phyloP scores from a whole-genome alignment of 371 early-diverging fungal genomes.

The Syncephalastrum racemosum region DNA sequence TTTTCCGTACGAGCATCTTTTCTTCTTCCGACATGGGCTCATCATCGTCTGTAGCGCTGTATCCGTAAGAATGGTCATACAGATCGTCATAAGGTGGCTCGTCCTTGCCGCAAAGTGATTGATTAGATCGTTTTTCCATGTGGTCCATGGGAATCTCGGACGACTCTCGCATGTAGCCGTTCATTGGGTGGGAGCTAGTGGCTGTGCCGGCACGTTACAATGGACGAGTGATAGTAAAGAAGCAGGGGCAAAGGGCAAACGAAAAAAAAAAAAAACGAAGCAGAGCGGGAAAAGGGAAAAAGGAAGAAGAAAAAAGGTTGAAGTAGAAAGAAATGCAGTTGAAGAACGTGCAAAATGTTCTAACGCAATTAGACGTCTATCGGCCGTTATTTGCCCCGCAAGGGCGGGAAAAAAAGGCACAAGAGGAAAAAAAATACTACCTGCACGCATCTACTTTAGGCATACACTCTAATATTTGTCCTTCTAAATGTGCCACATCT shows the following conservation, averaged over 20 bases:
- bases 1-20: conserved; percentile 34
- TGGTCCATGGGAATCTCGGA: conserved; percentile 9
- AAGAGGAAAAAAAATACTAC: neutral
- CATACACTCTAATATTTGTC: too few relatives aligned
- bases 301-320: conserved; percentile 8
- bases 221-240: neutral
- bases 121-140: conserved; percentile 18
- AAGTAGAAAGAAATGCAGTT: neutral
- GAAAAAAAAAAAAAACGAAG: conserved; percentile 1
- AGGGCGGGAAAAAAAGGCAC: neutral
- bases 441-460: too few relatives aligned
- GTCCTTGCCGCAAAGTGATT: conserved; percentile 16
- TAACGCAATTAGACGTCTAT: neutral
- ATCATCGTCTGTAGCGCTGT: conserved; percentile 11
- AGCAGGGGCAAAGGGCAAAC: conserved; percentile 2
- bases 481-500: too few relatives aligned
- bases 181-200: conserved; percentile 2
- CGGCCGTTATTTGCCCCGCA: conserved; percentile 4
- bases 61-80: conserved; percentile 5
- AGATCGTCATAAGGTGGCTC: conserved; percentile 9
- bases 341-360: neutral
- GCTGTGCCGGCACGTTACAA: neutral
- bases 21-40: conserved; percentile 32
- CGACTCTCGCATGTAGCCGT: conserved; percentile 1
- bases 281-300: conserved; percentile 10